Evolutionary conservation across 352 stramenopile genomes (phyloP).

Genomic region (Phytophthora citricola): DNA sequence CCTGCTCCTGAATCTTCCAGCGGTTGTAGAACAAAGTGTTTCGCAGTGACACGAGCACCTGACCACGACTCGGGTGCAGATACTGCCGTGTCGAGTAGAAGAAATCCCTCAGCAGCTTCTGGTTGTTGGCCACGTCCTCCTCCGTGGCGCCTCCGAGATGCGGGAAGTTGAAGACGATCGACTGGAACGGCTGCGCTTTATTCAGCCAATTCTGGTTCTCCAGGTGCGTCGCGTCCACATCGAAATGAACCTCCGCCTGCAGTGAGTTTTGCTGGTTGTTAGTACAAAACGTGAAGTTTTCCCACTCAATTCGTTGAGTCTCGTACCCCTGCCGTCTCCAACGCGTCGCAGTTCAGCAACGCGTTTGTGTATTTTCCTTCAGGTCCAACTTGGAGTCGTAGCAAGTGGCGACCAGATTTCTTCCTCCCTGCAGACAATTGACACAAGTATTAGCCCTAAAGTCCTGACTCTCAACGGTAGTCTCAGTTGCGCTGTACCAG

Average conservation of each 20-base stretch:
- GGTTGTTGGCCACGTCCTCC: constrained; percentile 86
- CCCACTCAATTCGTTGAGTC: neutral
- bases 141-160: constrained; percentile 85
- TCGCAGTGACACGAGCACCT: constrained; percentile 78
- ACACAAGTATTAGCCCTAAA: constrained; percentile 8
- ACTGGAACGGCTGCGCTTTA: constrained; percentile 57
- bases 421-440: constrained; percentile 48
- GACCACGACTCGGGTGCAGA: constrained; percentile 62
- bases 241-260: constrained; percentile 68
- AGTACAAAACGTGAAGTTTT: neutral
- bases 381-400: constrained; percentile 78
- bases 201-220: constrained; percentile 64
- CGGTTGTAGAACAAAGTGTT: constrained; percentile 88
- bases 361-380: constrained; percentile 78
- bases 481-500: constrained; percentile 40
- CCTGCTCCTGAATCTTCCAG: constrained; percentile 82
- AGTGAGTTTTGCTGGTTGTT: constrained; percentile 2
- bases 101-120: constrained; percentile 75
- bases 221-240: constrained; percentile 73
- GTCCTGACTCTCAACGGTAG: neutral
- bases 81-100: constrained; percentile 73
- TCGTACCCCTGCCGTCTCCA: constrained; percentile 72
- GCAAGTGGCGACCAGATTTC: constrained; percentile 73
- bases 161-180: constrained; percentile 88
- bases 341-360: constrained; percentile 69